A percentile compares a stretch with the other conserved stretches of the same genome.
These are phyloP conservation scores for Ustilago xerochloae DNA, from an alignment of 1,284 basidiomycete genomes.

Conservation along the genomic window DNA sequence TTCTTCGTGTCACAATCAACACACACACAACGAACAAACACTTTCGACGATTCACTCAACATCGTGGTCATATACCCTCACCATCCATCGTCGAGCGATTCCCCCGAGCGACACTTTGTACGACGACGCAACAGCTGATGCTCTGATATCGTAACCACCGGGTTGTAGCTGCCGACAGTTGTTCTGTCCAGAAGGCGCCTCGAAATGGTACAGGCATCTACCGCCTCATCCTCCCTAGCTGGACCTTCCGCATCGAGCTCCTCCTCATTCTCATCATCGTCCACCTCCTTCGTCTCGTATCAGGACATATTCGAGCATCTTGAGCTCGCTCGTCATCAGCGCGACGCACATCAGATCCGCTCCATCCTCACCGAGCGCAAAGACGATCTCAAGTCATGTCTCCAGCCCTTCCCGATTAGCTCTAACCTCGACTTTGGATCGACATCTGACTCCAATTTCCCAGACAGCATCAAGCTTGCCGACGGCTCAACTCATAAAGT, in stretches of 20 bases:
- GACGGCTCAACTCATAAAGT: conserved; percentile 76
- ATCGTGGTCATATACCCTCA: not conserved
- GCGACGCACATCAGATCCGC: conserved; percentile 32
- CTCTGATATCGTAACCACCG: not conserved
- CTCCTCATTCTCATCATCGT: conserved; percentile 3
- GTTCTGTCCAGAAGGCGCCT: not conserved
- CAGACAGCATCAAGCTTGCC: conserved; percentile 73
- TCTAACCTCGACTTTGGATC: conserved; percentile 7
- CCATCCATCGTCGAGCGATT: not conserved
- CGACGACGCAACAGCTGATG: too few species aligned
- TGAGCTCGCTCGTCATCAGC: conserved; percentile 49
- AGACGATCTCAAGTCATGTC: conserved; percentile 43
- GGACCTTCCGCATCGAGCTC: not conserved
- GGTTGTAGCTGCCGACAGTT: not conserved
- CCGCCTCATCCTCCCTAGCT: not conserved
- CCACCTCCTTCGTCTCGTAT: conserved; percentile 43
- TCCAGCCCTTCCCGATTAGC: conserved; percentile 34
- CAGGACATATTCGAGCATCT: conserved; percentile 62
- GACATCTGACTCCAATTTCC: conserved; percentile 2
- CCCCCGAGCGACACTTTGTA: too few species aligned
- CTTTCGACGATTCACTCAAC: not conserved
- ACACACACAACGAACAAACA: not conserved
- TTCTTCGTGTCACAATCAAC: conserved; percentile 22
- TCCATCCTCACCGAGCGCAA: conserved; percentile 39
- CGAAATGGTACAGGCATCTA: not conserved